Percentiles rank a stretch among this genome's conserved stretches.
Conservation (phyloP, 2,329 filamentous ascomycete species). For the Venturia asperata region DNA sequence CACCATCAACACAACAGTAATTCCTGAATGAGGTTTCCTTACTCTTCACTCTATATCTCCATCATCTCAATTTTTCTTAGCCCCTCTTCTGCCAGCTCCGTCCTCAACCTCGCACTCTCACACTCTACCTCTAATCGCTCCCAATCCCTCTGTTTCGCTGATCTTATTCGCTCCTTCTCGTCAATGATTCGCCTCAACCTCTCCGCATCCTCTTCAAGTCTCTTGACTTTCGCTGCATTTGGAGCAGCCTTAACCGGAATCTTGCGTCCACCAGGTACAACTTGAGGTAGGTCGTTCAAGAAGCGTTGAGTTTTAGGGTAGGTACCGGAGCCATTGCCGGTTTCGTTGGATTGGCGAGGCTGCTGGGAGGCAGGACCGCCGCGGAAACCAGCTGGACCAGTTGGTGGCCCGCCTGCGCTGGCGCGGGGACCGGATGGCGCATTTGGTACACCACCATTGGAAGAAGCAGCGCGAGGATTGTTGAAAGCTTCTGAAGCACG, state of each 20-base stretch:
- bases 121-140: conserved; percentile 39
- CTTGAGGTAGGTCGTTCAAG: conserved; percentile 39
- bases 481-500: conserved; percentile 17
- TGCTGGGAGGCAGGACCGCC: conserved; percentile 24
- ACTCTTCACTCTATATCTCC: conserved; percentile 11
- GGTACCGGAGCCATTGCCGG: conserved; percentile 36
- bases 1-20: neutral
- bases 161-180: conserved; percentile 39
- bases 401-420: conserved; percentile 8
- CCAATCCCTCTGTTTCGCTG: conserved; percentile 41
- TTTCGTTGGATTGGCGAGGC: conserved; percentile 24
- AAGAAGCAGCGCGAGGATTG: conserved; percentile 9
- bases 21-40: neutral
- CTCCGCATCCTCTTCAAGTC: conserved; percentile 42
- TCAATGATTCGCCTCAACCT: conserved; percentile 40
- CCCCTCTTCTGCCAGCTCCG: conserved; percentile 42
- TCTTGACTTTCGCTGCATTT: conserved; percentile 27
- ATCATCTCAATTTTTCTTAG: conserved; percentile 30
- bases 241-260: conserved; percentile 29
- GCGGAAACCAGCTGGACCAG: conserved; percentile 26
- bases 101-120: conserved; percentile 38
- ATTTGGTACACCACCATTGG: conserved; percentile 3
- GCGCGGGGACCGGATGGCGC: conserved; percentile 15
- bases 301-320: conserved; percentile 33
- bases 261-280: conserved; percentile 36